A percentile compares a stretch with the other conserved stretches of the same genome.
Evolutionary conservation across 2,329 filamentous ascomycete genomes (phyloP).

Genomic region (Aspergillus terreus): DNA sequence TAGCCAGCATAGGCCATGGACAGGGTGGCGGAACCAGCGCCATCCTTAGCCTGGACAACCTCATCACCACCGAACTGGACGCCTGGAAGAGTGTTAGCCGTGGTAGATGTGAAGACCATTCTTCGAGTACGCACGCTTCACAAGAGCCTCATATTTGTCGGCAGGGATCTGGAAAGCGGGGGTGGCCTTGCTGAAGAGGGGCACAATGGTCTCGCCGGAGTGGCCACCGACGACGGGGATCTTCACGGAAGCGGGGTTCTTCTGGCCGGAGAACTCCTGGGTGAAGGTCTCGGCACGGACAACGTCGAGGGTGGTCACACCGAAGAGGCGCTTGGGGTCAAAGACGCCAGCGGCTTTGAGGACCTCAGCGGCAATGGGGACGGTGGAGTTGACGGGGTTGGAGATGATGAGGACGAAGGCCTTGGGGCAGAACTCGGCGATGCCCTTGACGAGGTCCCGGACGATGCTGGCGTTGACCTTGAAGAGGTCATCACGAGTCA

Average conservation of each 20-base stretch:
- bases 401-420: constrained; percentile 96
- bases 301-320: constrained; percentile 97
- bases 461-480: constrained; percentile 99
- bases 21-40: constrained; percentile 82
- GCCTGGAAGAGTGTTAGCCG: constrained; percentile 37
- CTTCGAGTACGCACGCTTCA: constrained; percentile 62
- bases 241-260: constrained; percentile 74
- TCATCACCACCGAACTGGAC: constrained; percentile 98
- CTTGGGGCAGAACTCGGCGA: constrained; percentile 84
- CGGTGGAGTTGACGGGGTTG: constrained; percentile 98
- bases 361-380: constrained; percentile 94
- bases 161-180: constrained; percentile 75
- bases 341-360: constrained; percentile 92
- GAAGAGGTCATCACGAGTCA: constrained; percentile 99
- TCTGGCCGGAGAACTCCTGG: constrained; percentile 75
- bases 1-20: constrained; percentile 96
- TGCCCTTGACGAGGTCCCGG: constrained; percentile 83
- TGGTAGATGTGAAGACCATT: neutral
- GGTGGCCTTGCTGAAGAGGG: constrained; percentile 88
- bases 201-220: constrained; percentile 97
- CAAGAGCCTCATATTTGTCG: constrained; percentile 85
- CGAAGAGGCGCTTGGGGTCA: constrained; percentile 92
- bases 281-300: constrained; percentile 98
- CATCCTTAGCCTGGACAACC: constrained; percentile 92
- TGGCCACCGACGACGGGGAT: constrained; percentile 95